phyloP scores from a whole-genome alignment of 164 flowering plant genomes.

The Paratinospora sagittata region DNA sequence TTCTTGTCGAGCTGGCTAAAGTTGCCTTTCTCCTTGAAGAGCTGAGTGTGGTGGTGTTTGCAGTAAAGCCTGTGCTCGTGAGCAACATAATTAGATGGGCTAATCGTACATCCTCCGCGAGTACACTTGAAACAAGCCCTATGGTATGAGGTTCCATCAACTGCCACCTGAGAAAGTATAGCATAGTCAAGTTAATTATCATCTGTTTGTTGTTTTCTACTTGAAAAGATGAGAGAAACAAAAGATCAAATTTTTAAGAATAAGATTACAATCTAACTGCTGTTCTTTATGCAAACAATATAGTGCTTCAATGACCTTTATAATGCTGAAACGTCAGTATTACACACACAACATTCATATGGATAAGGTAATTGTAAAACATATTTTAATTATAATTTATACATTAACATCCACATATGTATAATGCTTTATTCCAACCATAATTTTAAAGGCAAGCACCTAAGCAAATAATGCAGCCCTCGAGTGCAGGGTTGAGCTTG shows the following conservation, averaged over 20 bases:
- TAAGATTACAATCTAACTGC: too few species aligned
- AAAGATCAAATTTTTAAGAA: background rate
- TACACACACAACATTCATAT: too few species aligned
- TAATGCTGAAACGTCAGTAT: too few species aligned
- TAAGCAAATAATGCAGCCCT: too few species aligned
- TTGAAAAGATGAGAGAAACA: background rate
- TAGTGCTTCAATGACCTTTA: too few species aligned
- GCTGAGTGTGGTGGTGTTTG: constrained; percentile 74
- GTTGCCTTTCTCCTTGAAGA: constrained; percentile 79
- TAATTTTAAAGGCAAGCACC: too few species aligned
- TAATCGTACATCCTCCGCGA: constrained; percentile 79
- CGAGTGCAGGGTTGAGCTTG: too few species aligned
- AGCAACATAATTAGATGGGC: constrained; percentile 77
- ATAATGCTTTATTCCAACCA: too few species aligned
- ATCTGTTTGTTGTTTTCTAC: background rate
- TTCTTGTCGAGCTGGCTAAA: constrained; percentile 72
- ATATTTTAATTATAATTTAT: too few species aligned
- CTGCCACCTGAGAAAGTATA: constrained; percentile 54
- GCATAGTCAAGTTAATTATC: constrained; percentile 1
- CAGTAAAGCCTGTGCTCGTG: constrained; percentile 76
- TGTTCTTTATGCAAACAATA: too few species aligned
- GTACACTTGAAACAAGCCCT: constrained; percentile 78
- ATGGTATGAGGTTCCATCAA: constrained; percentile 77
- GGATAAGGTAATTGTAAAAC: too few species aligned
- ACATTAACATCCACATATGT: too few species aligned